Base-by-base conservation (phyloP, 2,329 filamentous ascomycete species). In the Endocalyx cinctus region DNA sequence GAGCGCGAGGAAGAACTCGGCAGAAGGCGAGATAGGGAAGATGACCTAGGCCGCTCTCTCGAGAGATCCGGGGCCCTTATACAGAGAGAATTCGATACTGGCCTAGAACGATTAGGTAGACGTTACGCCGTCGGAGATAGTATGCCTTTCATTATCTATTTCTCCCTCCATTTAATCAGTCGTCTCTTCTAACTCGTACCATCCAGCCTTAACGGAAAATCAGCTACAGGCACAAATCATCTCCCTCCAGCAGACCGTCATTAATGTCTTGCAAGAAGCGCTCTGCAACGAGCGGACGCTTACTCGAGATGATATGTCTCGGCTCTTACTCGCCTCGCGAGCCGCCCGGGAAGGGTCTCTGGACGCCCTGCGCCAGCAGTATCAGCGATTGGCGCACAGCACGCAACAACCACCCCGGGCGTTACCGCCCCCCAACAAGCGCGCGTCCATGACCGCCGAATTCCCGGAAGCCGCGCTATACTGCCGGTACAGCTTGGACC, bases 161-260 rank as follows among this genome's bases (percentile, higher is more conserved):
- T 26, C 14, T 30, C 15, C 11, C 16, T 7, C 6, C 14, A 20
- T 8, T 17, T 29, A 13, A 13, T 10, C 17, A 4, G 11, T 15
- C n/a, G 15, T 10, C 27, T 15, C 8, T 22, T 17, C 18, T 31
- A 15, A 33, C 8, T 6, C 8, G 17, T 1, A 19, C 10, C 17
- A 5, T 11, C 13, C 12, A 41, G 50, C 50, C 22, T 38, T 57
- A 16, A 51, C 58, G 2, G 57, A 62, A 35, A 59, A 50, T 35
- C 52, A 57, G 32, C 51, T 63, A 17, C 59, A 63, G 42, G 48
- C 50, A 8, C 57, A 60, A 31, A 52, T 63, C 31, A 63, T 62
- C 26, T 52, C 55, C 10, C 49, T 63, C 22, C 59, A 63, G 37
- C 45, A 53, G 25, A 60, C 54, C 5, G 57, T 63, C 31, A 62